A percentile compares a stretch with the other conserved stretches of the same genome.
These are phyloP conservation scores for Garcia nutans DNA, from an alignment of 345 rosid species.

Conservation along the genomic window DNA sequence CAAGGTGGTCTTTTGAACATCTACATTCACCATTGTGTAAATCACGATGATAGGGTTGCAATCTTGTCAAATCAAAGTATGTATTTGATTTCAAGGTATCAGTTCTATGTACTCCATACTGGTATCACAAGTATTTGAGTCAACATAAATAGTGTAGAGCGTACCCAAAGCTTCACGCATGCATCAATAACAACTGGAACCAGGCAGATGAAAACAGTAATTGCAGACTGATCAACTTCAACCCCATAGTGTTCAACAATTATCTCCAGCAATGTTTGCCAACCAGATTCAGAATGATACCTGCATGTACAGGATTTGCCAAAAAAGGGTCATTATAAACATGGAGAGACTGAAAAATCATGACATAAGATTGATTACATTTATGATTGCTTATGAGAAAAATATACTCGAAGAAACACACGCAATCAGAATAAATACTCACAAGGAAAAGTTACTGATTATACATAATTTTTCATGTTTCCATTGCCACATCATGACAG, in stretches of 20 bases:
- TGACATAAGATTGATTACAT: not conserved
- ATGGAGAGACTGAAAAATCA: not conserved
- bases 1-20: too few species aligned
- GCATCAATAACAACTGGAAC: slow-evolving; percentile 79
- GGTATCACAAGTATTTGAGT: not conserved
- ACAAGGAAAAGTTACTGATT: not conserved
- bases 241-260: slow-evolving; percentile 83
- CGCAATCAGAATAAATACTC: not conserved
- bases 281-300: slow-evolving; percentile 94
- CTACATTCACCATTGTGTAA: too few species aligned
- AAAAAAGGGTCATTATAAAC: not conserved
- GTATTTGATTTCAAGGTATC: too few species aligned
- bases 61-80: too few species aligned
- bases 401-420: not conserved
- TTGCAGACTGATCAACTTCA: slow-evolving; percentile 61
- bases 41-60: too few species aligned
- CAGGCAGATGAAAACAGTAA: slow-evolving; percentile 64
- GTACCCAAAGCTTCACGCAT: slow-evolving; percentile 91
- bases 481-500: not conserved
- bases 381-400: not conserved
- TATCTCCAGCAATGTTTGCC: slow-evolving; percentile 76
- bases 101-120: too few species aligned
- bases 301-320: slow-evolving; percentile 32
- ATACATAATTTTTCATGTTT: not conserved
- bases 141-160: slow-evolving; percentile 20